These are phyloP conservation scores for Sporothrix phasma DNA, from an alignment of 2,329 filamentous ascomycete species.

Conservation along the genomic window DNA sequence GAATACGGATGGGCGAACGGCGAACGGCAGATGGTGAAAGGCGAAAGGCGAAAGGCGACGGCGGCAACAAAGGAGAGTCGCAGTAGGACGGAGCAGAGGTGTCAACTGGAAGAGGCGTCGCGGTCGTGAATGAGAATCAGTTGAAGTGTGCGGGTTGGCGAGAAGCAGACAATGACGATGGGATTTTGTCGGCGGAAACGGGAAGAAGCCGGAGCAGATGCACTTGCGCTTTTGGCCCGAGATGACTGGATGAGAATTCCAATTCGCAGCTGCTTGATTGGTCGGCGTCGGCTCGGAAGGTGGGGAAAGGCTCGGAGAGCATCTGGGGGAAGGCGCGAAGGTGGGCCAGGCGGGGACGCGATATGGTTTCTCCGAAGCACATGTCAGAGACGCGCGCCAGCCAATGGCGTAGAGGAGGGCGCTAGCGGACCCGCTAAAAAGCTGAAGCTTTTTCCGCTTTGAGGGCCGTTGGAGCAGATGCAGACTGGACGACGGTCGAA, in stretches of 20 bases:
- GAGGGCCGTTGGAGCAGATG: background rate
- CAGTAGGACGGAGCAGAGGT: constrained; percentile 10
- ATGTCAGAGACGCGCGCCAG: background rate
- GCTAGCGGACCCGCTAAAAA: constrained; percentile 10
- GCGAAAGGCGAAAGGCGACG: too few species aligned
- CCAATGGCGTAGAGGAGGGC: background rate
- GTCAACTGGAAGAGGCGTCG: constrained; percentile 18
- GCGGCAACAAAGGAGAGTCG: background rate
- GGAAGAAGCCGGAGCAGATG: constrained; percentile 18
- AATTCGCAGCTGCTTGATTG: constrained; percentile 21
- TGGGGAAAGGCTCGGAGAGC: background rate
- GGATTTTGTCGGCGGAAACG: background rate
- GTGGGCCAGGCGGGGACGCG: constrained; percentile 13
- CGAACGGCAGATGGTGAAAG: too few species aligned
- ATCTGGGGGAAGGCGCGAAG: background rate
- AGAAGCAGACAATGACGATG: constrained; percentile 5
- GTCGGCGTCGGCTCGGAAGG: constrained; percentile 8
- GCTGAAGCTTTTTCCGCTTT: background rate
- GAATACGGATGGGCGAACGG: too few species aligned
- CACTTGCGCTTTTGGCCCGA: constrained; percentile 13
- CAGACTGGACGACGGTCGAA: background rate
- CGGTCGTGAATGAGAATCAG: background rate
- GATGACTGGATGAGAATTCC: constrained; percentile 20
- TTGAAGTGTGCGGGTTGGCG: background rate
- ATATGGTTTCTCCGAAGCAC: constrained; percentile 14